Base-by-base conservation (phyloP, 768 basidiomycete species). In the Russula sp. region DNA sequence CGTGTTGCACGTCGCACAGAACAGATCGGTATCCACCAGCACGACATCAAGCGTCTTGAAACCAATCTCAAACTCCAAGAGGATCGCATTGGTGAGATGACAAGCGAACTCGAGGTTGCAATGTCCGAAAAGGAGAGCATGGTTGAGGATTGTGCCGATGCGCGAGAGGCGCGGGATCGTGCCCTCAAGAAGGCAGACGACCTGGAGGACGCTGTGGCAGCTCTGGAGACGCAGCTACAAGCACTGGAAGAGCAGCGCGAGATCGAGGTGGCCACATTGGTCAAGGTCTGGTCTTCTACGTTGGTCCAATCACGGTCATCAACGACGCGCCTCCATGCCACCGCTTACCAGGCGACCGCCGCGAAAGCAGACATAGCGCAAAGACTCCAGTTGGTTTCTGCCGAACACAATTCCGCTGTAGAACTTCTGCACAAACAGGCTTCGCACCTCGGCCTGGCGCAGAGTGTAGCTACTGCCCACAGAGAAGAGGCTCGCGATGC, bases 81-180 rank as follows among this genome's bases (percentile, higher is more conserved):
- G 71, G 90, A 92, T 32, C 79, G 88, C 7, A 73, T 91, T 44
- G 72, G 71, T 3, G 91, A 92, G 75, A 81, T 89, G 82, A 85
- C 80, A 3, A 72, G 71, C 18, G 91, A 93, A 68, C 72, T 90
- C 61, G 89, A 89, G 69, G 80, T 81, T 64, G 75, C 85, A 62
- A 77, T 75, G 22, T 79, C 83, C 5, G 82, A 91, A 76, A 89
- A 87, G 71, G 83, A 84, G 60, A 85, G 88, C 2, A 89, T 93
- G 87, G 82, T 92, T 0, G 89, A 91, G 65, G 91, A 93, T 70
- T 92, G 91, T 68, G 85, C 86, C 4, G 84, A 86, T 59, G 89
- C 88, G 2, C 78, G 91, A 57, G 86, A 86, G 59, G 82, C 86
- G 22, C 79, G 91, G 40, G 87, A 93, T 71, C 79, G 79, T 31